Conservation (phyloP, 2,329 filamentous ascomycete species). For the Periconia sp. region DNA sequence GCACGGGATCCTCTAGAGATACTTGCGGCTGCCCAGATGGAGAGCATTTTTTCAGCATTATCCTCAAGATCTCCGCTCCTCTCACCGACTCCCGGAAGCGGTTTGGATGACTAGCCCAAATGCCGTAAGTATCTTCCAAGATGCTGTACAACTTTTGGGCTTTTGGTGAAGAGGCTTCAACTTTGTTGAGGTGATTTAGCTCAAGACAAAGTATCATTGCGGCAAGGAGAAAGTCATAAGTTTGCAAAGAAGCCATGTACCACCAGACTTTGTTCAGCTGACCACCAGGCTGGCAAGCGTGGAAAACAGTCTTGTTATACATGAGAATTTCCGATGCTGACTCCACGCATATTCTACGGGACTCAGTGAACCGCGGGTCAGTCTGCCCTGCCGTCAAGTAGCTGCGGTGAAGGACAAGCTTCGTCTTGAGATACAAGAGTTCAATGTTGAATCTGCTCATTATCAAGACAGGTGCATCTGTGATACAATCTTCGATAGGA, state of each 20-base stretch:
- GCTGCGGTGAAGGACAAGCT: constrained; percentile 61
- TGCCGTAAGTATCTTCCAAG: constrained; percentile 17
- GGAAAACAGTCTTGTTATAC: constrained; percentile 57
- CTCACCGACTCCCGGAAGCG: constrained; percentile 19
- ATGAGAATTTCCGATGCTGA: constrained; percentile 57
- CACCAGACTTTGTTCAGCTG: constrained; percentile 53
- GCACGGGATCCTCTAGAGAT: constrained; percentile 1
- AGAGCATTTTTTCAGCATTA: constrained; percentile 22
- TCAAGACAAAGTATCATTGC: constrained; percentile 58
- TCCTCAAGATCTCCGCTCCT: constrained; percentile 21
- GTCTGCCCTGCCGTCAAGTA: constrained; percentile 53
- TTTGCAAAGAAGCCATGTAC: constrained; percentile 53
- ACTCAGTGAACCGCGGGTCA: constrained; percentile 46
- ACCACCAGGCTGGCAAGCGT: constrained; percentile 54
- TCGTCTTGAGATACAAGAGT: constrained; percentile 58
- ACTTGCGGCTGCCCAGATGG: background rate
- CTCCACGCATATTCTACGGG: constrained; percentile 53
- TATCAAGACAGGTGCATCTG: constrained; percentile 57
- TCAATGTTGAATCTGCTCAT: constrained; percentile 60
- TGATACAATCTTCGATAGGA: constrained; percentile 50
- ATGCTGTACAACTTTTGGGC: constrained; percentile 12
- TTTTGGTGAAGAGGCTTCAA: constrained; percentile 6
- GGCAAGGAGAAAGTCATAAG: constrained; percentile 56
- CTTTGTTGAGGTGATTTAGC: constrained; percentile 35
- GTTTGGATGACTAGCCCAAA: constrained; percentile 26